These are phyloP conservation scores for Naganishia sp. DNA, from an alignment of 1,284 basidiomycete genomes.

Conservation along the genomic window DNA sequence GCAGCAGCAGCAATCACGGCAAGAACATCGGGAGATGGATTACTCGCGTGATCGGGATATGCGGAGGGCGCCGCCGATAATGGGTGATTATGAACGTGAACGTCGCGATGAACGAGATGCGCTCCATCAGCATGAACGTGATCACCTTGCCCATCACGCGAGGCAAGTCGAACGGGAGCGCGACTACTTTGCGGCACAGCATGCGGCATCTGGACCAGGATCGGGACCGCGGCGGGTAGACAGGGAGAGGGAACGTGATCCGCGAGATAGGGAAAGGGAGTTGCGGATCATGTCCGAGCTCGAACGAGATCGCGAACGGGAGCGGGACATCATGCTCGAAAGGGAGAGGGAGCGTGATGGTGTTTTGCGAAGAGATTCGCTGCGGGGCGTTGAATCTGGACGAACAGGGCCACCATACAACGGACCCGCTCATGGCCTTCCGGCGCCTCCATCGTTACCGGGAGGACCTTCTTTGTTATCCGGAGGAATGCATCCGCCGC, in stretches of 20 bases:
- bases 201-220: neutral
- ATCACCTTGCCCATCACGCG: neutral
- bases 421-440: conserved; percentile 1
- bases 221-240: neutral
- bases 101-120: neutral
- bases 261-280: conserved; percentile 20
- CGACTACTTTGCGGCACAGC: conserved; percentile 1
- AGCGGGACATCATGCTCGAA: conserved; percentile 2
- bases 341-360: conserved; percentile 13
- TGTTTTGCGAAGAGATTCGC: conserved; percentile 1
- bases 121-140: neutral
- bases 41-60: neutral
- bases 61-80: neutral
- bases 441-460: neutral
- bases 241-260: conserved; percentile 21
- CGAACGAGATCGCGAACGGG: conserved; percentile 6
- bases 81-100: conserved; percentile 5
- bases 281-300: neutral
- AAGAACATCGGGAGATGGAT: conserved; percentile 2
- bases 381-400: neutral
- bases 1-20: conserved; percentile 5
- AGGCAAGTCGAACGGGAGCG: neutral
- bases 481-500: conserved; percentile 1
- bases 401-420: neutral
- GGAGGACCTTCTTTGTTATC: neutral